These are phyloP conservation scores for Guillardia theta DNA, from an alignment of 78 protist genomes.

Conservation along the genomic window DNA sequence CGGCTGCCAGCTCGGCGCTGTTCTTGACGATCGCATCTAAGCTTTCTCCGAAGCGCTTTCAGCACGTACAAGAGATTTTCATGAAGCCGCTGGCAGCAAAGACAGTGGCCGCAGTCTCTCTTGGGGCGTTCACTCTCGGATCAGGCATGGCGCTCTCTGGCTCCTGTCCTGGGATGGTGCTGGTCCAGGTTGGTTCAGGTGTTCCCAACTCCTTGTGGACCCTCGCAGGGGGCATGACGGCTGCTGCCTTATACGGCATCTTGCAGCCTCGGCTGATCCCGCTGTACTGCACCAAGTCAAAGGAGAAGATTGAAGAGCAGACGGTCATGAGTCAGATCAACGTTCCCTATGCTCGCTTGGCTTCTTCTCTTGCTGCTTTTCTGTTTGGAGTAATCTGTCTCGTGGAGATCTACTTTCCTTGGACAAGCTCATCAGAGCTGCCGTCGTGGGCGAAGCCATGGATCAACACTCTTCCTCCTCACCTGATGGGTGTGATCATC, in stretches of 20 bases:
- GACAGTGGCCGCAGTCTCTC: not conserved
- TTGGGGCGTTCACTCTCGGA: not conserved
- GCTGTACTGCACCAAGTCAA: not conserved
- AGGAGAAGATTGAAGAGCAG: not conserved
- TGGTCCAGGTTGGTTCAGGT: not conserved
- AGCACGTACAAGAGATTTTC: not conserved
- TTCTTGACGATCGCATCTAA: not conserved
- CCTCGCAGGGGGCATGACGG: not conserved
- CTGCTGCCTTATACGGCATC: not conserved
- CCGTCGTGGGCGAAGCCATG: too few species aligned
- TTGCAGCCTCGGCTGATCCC: not conserved
- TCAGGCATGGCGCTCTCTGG: conserved; percentile 22
- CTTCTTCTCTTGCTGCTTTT: not conserved
- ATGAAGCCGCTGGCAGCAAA: not conserved
- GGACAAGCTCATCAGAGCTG: too few species aligned
- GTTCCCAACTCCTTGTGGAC: not conserved
- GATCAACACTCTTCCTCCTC: not conserved
- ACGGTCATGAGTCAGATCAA: too few species aligned
- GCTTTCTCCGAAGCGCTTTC: not conserved
- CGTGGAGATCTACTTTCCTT: not conserved
- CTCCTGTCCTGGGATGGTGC: conserved; percentile 27
- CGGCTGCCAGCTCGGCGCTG: not conserved
- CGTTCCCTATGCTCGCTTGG: not conserved
- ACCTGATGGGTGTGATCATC: not conserved
- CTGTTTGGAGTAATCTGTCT: not conserved